phyloP scores from a whole-genome alignment of 169 alveolate species.

The Prorocentrum cordatum region DNA sequence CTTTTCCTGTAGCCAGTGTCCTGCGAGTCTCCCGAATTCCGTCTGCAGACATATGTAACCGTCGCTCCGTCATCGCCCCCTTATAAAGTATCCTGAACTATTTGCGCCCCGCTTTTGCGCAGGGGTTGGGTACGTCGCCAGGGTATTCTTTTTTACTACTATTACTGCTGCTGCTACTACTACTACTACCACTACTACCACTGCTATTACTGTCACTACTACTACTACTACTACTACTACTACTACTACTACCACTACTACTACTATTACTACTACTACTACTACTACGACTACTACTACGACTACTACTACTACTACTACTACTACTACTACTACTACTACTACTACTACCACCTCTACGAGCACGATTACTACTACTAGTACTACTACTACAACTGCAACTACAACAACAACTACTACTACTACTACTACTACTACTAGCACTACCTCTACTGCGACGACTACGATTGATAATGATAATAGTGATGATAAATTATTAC shows the following conservation, averaged over 20 bases:
- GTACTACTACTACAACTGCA: neutral
- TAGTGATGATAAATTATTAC: too few species aligned
- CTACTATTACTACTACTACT: neutral
- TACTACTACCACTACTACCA: neutral
- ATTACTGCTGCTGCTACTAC: neutral
- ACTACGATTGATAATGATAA: too few species aligned
- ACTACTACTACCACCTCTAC: neutral
- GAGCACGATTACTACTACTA: neutral
- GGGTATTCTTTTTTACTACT: neutral
- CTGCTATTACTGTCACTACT: neutral
- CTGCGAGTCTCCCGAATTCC: too few species aligned
- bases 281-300: neutral
- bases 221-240: conserved; percentile 2
- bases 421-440: neutral
- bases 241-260: neutral
- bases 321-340: conserved; percentile 1
- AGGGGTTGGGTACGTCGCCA: too few species aligned
- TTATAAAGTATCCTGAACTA: too few species aligned
- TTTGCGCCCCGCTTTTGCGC: too few species aligned
- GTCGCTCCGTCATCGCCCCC: too few species aligned
- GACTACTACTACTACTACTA: neutral
- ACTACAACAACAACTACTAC: neutral
- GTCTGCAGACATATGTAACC: too few species aligned
- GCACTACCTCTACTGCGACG: neutral
- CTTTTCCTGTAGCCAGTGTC: too few species aligned